A percentile compares a stretch with the other conserved stretches of the same genome.
phyloP scores from a whole-genome alignment of 2,329 filamentous ascomycete genomes.

The Botryosphaeria agaves region DNA sequence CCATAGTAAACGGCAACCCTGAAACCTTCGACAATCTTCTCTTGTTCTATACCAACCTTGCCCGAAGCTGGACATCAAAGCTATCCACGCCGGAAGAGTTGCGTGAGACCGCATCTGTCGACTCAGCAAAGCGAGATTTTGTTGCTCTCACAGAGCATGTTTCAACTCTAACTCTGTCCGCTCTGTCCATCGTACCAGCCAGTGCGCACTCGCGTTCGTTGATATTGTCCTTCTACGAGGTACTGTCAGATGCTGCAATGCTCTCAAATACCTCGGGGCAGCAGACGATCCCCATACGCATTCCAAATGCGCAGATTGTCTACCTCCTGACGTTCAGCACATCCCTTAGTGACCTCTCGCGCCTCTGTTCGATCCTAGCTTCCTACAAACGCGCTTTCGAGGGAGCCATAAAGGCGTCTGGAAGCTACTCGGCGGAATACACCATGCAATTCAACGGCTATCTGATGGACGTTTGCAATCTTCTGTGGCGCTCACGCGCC shows the following conservation, averaged over 20 bases:
- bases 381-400: conserved; percentile 62
- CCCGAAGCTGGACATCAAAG: conserved; percentile 34
- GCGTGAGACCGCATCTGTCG: conserved; percentile 19
- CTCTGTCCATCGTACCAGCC: conserved; percentile 6
- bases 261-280: background rate
- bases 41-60: conserved; percentile 47
- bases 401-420: conserved; percentile 30
- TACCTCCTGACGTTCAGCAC: conserved; percentile 54
- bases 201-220: conserved; percentile 28
- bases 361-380: conserved; percentile 51
- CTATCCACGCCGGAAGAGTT: conserved; percentile 13
- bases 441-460: conserved; percentile 59
- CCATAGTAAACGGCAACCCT: conserved; percentile 18
- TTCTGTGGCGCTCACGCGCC: conserved; percentile 59
- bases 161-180: conserved; percentile 13
- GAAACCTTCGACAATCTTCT: conserved; percentile 43
- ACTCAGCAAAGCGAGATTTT: conserved; percentile 31
- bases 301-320: conserved; percentile 49
- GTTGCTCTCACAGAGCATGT: conserved; percentile 13
- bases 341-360: conserved; percentile 46
- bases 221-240: conserved; percentile 51
- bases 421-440: conserved; percentile 13
- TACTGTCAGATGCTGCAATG: conserved; percentile 33
- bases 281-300: conserved; percentile 39
- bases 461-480: conserved; percentile 76